phyloP scores from a whole-genome alignment of 2,329 filamentous ascomycete genomes.

The Fusarium sp. region DNA sequence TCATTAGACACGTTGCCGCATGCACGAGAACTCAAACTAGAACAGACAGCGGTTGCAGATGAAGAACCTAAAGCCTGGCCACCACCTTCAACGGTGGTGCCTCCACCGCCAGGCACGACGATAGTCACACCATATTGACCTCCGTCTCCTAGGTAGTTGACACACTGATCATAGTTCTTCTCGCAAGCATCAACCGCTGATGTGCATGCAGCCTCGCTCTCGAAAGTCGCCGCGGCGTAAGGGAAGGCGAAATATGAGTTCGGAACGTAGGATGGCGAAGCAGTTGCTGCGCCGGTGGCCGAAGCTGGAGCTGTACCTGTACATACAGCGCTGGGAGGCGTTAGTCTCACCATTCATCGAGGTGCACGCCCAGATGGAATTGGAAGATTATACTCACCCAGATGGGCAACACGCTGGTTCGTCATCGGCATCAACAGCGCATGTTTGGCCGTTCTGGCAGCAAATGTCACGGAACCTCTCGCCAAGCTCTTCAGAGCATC shows the following conservation, averaged over 20 bases:
- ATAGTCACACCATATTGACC: constrained; percentile 65
- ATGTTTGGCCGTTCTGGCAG: constrained; percentile 63
- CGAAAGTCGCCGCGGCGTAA: constrained; percentile 64
- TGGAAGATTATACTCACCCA: constrained; percentile 54
- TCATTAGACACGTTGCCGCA: constrained; percentile 59
- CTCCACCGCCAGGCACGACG: constrained; percentile 63
- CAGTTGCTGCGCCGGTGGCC: constrained; percentile 52
- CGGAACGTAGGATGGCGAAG: constrained; percentile 62
- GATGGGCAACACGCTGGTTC: constrained; percentile 66
- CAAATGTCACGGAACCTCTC: constrained; percentile 61
- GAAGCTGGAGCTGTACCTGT: constrained; percentile 64
- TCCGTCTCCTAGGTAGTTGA: constrained; percentile 58
- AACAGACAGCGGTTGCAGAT: constrained; percentile 65
- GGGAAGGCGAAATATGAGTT: constrained; percentile 72
- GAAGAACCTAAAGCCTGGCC: constrained; percentile 55
- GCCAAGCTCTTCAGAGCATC: constrained; percentile 61
- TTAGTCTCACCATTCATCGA: constrained; percentile 19
- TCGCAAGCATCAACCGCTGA: constrained; percentile 64
- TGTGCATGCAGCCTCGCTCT: constrained; percentile 62
- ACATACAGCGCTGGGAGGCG: constrained; percentile 60
- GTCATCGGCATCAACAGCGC: constrained; percentile 60
- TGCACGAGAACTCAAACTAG: constrained; percentile 63
- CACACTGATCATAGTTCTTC: constrained; percentile 65
- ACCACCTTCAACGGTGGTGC: constrained; percentile 61
- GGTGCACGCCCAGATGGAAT: background rate